Base-by-base conservation (phyloP, 2,329 filamentous ascomycete genomes). In the Paramyrothecium roridum region DNA sequence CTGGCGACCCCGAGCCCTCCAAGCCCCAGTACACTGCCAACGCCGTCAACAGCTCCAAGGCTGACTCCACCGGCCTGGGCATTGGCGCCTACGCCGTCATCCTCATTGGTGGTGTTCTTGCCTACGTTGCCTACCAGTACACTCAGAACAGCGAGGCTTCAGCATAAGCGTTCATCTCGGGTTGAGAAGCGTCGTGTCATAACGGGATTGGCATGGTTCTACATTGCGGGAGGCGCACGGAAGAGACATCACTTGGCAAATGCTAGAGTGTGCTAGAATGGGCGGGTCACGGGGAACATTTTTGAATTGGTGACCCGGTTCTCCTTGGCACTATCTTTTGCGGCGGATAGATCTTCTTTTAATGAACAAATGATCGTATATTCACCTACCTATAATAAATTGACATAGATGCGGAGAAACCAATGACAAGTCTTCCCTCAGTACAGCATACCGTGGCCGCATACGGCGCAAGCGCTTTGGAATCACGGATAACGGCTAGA, bases 101-200 rank as follows among this genome's bases (percentile, higher is more conserved):
- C 66, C 79, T 96, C 63, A 70, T 93, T 62, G 91, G 91, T 65
- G 93, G 88, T 63, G 80, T 85, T 50, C 73, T 85, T 59, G 91
- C 90, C 60, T 98, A 91, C 78, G 83, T 83, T 65, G 90, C 83
- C 66, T 97, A 93, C 82, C 88, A 93, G 76, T 96, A 95, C 80
- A 73, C 96, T 65, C 86, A 93, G 79, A 62, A 65, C 55, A 76
- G 80, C 71, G 75, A 80, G 65, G 55, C 64, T 57, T 61, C 60
- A 7, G 16, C 21, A 21, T 22, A 37, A 57, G 57, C 26, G 48
- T 55, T 50, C 56, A 55, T 51, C 57, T 43, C 58, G 52, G 64
- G 62, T 55, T 66, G 68, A 77, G 61, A 59, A 53, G 56, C 51
- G 52, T 30, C 45, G 8, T 20, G 3, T 19, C n/a, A 47, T 20